Evolutionary conservation across 306 rosid species (phyloP), one percentile per base, ranked within the genome.

Genomic region (Sicyos edulis): DNA sequence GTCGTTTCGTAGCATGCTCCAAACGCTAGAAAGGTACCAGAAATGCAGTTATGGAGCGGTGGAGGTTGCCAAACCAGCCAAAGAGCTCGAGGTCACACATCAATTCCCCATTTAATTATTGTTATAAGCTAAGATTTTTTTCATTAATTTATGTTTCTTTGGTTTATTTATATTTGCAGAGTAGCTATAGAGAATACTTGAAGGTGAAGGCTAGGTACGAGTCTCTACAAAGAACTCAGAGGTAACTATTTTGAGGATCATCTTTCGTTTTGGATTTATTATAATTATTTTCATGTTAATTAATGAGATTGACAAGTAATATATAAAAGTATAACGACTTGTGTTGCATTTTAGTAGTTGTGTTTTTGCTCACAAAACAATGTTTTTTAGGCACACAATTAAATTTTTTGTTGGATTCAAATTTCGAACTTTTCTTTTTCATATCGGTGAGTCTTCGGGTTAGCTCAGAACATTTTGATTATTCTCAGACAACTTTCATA

Each of bases 1-100:
- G 7, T 22, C 13, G 3, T 24, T 58, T 19, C 61, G 42, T 57
- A 86, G 86, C 78, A 81, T 84, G 75, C 84, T 81, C 66, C 83
- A 82, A 81, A 81, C 93, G 8, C 86, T 79, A 1, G 80, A 84
- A 17, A 83, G 90, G 87, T 92, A 92, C 83, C 97, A 92, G 78
- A 93, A 91, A 57, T 91, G 99, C 75, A 93, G 96, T 70, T 93
- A 91, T 82, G 97, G 97, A 70, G 88, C 92, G n/a, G 87, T 91
- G 26, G 99, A 93, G 82, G 89, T 88, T 61, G 84, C 78, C 80
- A 87, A 75, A 77, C 96, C 96, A 26, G 82, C 85, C 81, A 91
- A 87, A 82, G 99, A 93, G 72, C 95, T 93, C 54, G 99, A 93
- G 99, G 99, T 93, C 60, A 5, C 60, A 5, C 0, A 5, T 37